Conservation (phyloP, 75 land plant genomes). For the Chamaecyparis obtusa region DNA sequence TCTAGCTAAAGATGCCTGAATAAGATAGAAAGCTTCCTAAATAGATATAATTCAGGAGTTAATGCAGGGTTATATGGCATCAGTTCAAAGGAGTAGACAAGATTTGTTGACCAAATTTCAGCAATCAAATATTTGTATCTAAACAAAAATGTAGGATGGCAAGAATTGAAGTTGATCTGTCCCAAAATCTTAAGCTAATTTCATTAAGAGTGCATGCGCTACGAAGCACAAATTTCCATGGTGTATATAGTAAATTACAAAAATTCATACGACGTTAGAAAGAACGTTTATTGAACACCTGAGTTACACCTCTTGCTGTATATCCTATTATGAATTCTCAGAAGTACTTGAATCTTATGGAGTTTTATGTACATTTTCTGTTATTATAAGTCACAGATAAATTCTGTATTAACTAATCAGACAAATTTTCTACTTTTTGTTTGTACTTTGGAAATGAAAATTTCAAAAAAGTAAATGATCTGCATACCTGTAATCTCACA, state of each 20-base stretch:
- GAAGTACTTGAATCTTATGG: not conserved
- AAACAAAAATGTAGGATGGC: not conserved
- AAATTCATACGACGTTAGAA: not conserved
- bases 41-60: not conserved
- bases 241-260: not conserved
- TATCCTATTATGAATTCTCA: not conserved
- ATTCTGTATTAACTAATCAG: not conserved
- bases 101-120: not conserved
- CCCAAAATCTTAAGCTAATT: not conserved
- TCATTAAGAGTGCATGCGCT: too few species aligned
- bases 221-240: not conserved
- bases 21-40: not conserved
- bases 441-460: not conserved
- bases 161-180: not conserved
- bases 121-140: not conserved
- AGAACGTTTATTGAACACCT: not conserved
- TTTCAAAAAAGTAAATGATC: not conserved
- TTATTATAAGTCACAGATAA: not conserved
- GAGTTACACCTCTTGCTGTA: not conserved
- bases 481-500: constrained; percentile 56
- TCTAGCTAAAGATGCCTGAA: constrained; percentile 1
- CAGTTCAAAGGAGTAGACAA: not conserved
- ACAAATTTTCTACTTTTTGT: not conserved
- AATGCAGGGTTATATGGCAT: not conserved
- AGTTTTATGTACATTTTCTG: not conserved